Evolutionary conservation across 495 filamentous ascomycete species (phyloP), one percentile per base, ranked within the genome.

Genomic region (Daldinia concentrica): DNA sequence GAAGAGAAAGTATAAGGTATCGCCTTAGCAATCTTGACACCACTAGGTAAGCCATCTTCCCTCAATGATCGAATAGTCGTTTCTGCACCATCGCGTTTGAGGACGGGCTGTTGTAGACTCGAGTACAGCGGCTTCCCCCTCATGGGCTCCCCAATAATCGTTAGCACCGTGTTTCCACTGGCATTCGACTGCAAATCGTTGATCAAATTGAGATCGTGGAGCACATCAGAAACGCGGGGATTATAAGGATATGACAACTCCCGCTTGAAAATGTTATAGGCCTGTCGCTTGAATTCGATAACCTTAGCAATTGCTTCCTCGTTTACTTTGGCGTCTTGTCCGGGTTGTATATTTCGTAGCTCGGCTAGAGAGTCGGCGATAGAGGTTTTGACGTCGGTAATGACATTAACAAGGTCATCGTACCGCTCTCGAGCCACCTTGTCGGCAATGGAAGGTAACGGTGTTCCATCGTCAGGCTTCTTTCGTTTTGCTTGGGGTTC

Each of bases 51-150:
- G 14, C 81, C 84, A 14, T 79, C 83, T 62, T 93, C 92, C 50
- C 82, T 84, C 26, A 96, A 79, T 1, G 82, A 78, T 59, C 73
- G 79, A 19, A 84, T 55, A 8, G 75, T 66, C 1, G 77, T 77
- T 22, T 74, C 72, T 0, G 55, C 52, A 19, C 71, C 69, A 36
- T 79, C 78, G 15, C 81, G 73, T 27, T 80, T 75, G 50, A 82
- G 78, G n/a, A 83, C 79, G 17, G 82, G 81, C 57, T 85, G 84
- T 69, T 91, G 90, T 27, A 94, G 80, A 78, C 93, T 96, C 14
- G 93, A 93, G 78, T 93, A 97, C 15, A 97, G 83, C 60, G 95
- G 92, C 71, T 89, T 91, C 14, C 90, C 83, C 34, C 87, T 88
- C 30, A 88, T 86, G n/a, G 89, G 89, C 55, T 89, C 89, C 36